Percentiles rank a stretch among this genome's conserved stretches.
These are phyloP conservation scores for Elsinoe fawcettii DNA, from an alignment of 2,329 filamentous ascomycete species.

Conservation along the genomic window DNA sequence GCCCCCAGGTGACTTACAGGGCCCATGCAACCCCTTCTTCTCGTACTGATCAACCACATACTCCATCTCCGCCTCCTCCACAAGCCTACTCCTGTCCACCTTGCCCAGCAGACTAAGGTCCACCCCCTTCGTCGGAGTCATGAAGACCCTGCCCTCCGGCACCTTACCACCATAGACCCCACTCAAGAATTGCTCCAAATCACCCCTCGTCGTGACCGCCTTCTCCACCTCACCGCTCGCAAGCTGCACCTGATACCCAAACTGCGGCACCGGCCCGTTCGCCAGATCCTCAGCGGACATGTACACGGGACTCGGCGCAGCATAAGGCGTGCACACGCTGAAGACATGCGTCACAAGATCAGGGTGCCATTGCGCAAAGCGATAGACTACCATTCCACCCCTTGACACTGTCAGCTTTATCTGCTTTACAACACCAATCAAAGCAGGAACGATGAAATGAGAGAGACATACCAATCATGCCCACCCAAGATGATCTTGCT, in stretches of 20 bases:
- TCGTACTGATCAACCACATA: conserved; percentile 67
- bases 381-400: conserved; percentile 73
- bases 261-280: conserved; percentile 54
- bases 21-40: conserved; percentile 67
- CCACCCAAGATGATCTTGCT: conserved; percentile 69
- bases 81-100: conserved; percentile 50
- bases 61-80: conserved; percentile 63
- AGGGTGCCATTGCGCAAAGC: conserved; percentile 65
- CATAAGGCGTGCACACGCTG: conserved; percentile 71
- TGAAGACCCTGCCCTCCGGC: conserved; percentile 48
- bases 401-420: conserved; percentile 25
- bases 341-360: conserved; percentile 67
- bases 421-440: neutral
- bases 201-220: conserved; percentile 31
- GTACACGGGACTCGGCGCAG: conserved; percentile 21
- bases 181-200: conserved; percentile 63
- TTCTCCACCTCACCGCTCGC: conserved; percentile 51
- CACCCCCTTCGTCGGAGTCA: conserved; percentile 56
- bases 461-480: conserved; percentile 62
- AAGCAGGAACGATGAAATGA: neutral
- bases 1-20: conserved; percentile 40
- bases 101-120: conserved; percentile 54
- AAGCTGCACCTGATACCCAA: conserved; percentile 79
- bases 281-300: conserved; percentile 54
- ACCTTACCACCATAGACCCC: conserved; percentile 61